A percentile compares a stretch with the other conserved stretches of the same genome.
Evolutionary conservation across 108 stramenopile species (phyloP).

Genomic region (Schizochytrium sp.): DNA sequence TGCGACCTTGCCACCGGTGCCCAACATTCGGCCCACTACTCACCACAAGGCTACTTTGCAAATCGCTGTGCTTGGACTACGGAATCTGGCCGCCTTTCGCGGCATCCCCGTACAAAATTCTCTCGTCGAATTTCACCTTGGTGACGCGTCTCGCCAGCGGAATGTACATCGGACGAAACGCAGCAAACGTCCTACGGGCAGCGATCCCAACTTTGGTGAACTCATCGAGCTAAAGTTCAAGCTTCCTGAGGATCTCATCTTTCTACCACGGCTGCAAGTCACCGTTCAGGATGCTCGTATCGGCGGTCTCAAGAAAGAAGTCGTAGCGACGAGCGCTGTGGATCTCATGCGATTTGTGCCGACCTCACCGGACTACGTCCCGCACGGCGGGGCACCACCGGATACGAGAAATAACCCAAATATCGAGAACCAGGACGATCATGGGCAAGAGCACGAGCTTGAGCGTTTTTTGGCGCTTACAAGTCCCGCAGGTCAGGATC

Average conservation of each 20-base stretch:
- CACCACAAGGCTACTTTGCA: constrained; percentile 19
- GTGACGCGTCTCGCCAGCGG: background rate
- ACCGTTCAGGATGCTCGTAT: constrained; percentile 32
- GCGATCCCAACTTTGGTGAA: constrained; percentile 50
- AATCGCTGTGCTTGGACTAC: constrained; percentile 37
- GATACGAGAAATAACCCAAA: background rate
- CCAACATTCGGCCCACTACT: constrained; percentile 21
- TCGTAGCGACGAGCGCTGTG: constrained; percentile 38
- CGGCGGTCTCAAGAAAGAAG: constrained; percentile 35
- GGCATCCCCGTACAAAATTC: constrained; percentile 30
- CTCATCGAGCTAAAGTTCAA: constrained; percentile 24
- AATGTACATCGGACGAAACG: constrained; percentile 2
- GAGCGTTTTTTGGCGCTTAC: background rate
- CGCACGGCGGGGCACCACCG: background rate
- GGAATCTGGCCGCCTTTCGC: constrained; percentile 34
- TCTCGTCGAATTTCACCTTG: constrained; percentile 38
- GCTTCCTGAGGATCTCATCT: constrained; percentile 38
- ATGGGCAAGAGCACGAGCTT: constrained; percentile 16
- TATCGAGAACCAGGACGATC: background rate
- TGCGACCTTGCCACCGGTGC: background rate
- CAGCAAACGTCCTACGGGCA: constrained; percentile 33
- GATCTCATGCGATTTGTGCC: constrained; percentile 23
- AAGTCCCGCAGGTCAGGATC: background rate
- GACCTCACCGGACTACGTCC: background rate
- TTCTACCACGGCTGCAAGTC: constrained; percentile 38